A percentile compares a stretch with the other conserved stretches of the same genome.
Evolutionary conservation across 345 rosid species (phyloP).

Genomic region (Citrus hindsii): DNA sequence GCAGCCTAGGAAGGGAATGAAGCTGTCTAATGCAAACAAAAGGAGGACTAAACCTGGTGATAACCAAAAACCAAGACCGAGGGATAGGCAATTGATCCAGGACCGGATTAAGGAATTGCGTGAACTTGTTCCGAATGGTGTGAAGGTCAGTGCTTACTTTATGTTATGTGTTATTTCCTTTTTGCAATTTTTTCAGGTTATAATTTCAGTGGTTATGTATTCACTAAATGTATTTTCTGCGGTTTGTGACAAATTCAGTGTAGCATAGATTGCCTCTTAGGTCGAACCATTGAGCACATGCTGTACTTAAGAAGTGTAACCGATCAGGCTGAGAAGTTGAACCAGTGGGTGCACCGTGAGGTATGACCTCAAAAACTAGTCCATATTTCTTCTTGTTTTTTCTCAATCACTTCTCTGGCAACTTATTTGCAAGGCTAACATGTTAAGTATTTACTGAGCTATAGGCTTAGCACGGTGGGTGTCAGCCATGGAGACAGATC

Average conservation of each 20-base stretch:
- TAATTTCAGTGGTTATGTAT: neutral
- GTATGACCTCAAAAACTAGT: slow-evolving; percentile 21
- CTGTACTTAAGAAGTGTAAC: slow-evolving; percentile 44
- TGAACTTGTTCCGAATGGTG: slow-evolving; percentile 59
- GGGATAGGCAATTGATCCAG: slow-evolving; percentile 70
- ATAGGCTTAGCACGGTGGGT: neutral
- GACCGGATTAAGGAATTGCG: slow-evolving; percentile 68
- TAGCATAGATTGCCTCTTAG: slow-evolving; percentile 70
- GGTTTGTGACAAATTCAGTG: slow-evolving; percentile 38
- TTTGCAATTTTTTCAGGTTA: neutral
- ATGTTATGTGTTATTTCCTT: neutral
- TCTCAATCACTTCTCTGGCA: too few relatives aligned
- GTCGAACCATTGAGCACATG: slow-evolving; percentile 57
- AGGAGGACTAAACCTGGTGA: slow-evolving; percentile 45
- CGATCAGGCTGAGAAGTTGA: slow-evolving; percentile 53
- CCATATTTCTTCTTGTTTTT: neutral
- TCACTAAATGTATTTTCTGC: neutral
- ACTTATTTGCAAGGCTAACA: neutral
- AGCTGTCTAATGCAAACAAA: slow-evolving; percentile 19
- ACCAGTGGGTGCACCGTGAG: slow-evolving; percentile 41
- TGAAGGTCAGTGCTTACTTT: slow-evolving; percentile 34
- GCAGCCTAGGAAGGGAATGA: slow-evolving; percentile 25
- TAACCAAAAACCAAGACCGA: slow-evolving; percentile 54
- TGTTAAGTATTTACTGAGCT: too few relatives aligned
- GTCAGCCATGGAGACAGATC: neutral